Evolutionary conservation across 2,329 filamentous ascomycete species (phyloP), one percentile per base, ranked within the genome.

Genomic region (Ophiostoma ips): DNA sequence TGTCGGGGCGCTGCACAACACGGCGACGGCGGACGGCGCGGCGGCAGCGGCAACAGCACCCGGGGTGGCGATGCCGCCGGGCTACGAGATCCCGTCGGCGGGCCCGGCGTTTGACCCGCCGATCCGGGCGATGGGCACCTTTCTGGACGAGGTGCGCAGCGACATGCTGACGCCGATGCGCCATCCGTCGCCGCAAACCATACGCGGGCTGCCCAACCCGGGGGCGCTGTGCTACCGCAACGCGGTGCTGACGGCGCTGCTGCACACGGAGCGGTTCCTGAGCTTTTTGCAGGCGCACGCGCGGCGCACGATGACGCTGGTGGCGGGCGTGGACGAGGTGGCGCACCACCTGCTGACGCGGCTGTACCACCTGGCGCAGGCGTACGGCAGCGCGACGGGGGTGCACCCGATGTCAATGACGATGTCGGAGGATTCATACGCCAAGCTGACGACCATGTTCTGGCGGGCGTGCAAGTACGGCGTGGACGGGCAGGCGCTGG

Each of bases 151-250:
- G 13, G 16, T 56, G 13, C 53, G 52, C 5, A 5, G 11, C 12
- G 53, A 54, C 30, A 30, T 56, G 30, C 10, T 37, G 5, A 19
- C 18, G n/a, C 50, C 50, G 13, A 41, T 55, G 21, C 55, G 46
- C 8, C 8, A 19, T 12, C 16, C 8, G 16, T 40, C 8, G 12
- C 4, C 28, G n/a, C n/a, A n/a, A n/a, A n/a, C n/a, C n/a, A 50
- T 54, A 12, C 45, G 45, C 4, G 54, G 54, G 2, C 21, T 55
- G 2, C 2, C 1, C 12, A 57, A 57, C 37, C 54, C 54, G 2
- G 10, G 36, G n/a, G 16, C 12, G 5, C 49, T 56, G 15, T 57
- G 55, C 51, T 57, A 57, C 53, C 55, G 55, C 31, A 56, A 57
- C 46, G 30, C 55, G 2, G 46, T 53, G 4, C 9, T 57, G 9